Evolutionary conservation across 2,329 filamentous ascomycete genomes (phyloP).

Genomic region (Aspergillus aculeatus): DNA sequence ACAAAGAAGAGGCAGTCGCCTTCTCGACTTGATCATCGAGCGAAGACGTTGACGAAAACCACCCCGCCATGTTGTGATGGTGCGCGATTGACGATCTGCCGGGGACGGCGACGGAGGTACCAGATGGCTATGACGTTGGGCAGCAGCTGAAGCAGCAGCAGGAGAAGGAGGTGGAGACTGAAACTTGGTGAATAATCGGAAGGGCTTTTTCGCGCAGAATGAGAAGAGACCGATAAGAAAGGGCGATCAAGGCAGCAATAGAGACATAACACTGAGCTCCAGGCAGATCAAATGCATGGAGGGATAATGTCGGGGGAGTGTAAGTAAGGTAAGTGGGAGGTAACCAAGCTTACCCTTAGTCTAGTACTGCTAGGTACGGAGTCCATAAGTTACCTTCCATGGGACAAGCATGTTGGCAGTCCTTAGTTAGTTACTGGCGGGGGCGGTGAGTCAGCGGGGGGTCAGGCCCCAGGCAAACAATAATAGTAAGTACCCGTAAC

Average conservation of each 20-base stretch:
- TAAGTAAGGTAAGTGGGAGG: slow-evolving; percentile 3
- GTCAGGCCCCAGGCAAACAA: background rate
- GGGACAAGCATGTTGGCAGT: slow-evolving; percentile 3
- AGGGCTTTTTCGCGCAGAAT: background rate
- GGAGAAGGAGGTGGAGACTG: background rate
- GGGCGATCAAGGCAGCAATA: background rate
- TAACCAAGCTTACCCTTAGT: slow-evolving; percentile 7
- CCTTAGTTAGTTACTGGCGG: slow-evolving; percentile 28
- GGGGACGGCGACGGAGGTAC: slow-evolving; percentile 8
- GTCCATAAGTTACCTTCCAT: background rate
- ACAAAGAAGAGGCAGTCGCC: slow-evolving; percentile 92
- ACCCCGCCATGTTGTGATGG: slow-evolving; percentile 78
- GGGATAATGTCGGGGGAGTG: background rate
- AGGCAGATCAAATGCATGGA: slow-evolving; percentile 14
- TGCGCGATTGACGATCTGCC: slow-evolving; percentile 11
- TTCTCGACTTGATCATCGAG: slow-evolving; percentile 97
- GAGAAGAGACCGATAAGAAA: background rate
- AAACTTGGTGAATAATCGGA: background rate
- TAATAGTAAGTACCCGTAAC: background rate
- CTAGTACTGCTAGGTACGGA: background rate
- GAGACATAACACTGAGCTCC: slow-evolving; percentile 12
- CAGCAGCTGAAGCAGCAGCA: background rate
- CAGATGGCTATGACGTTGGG: slow-evolving; percentile 22
- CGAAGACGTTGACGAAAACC: slow-evolving; percentile 90
- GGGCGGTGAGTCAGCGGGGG: slow-evolving; percentile 29